Evolutionary conservation across 139 green algal species (phyloP), one percentile per base, ranked within the genome.

Genomic region (Picochlorum sp.): DNA sequence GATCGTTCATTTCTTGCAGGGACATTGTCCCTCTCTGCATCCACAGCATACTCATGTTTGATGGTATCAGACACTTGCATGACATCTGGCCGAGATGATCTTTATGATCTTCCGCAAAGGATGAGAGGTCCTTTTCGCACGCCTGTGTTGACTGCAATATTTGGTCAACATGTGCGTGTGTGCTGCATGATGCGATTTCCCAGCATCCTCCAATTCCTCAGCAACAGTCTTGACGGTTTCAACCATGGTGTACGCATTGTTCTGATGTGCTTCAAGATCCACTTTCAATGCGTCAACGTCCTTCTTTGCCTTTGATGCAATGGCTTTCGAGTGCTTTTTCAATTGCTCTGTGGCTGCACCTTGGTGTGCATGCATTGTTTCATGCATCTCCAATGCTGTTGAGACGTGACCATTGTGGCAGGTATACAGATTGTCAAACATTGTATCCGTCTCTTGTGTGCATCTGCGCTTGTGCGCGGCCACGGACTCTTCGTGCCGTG

Each of bases 1-100:
- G 45, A 24, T 6, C 52, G 26, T 20, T 70, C 38, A 23, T 69
- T 55, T 45, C 59, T 8, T 18, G n/a, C 6, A 14, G 70, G 70
- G n/a, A 76, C 70, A 34, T 67, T 49, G 54, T 68, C 54, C n/a
- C 60, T 20, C 58, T 58, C 64, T 50, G 23, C 47, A 45, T 76
- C 70, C 2, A 45, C 13, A 1, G 9, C 16, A 56, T 76, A 76
- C 20, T 62, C n/a, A 21, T 71, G 50, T 18, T 52, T 61, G 34
- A 41, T 41, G 6, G 34, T 41, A 11, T 41, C 34, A 41, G 34
- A 41, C 8, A 41, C 8, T 41, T 41, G 7, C 8, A 14, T 41
- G 34, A 41, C 34, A 41, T 9, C 7, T 41, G 7, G 7, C 8
- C 34, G 34, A 41, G 34, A 41, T 41, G 34, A 14, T 41, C 34